A percentile compares a stretch with the other conserved stretches of the same genome.
phyloP scores from a whole-genome alignment of 2,329 filamentous ascomycete genomes.

The Whalleya microplaca region DNA sequence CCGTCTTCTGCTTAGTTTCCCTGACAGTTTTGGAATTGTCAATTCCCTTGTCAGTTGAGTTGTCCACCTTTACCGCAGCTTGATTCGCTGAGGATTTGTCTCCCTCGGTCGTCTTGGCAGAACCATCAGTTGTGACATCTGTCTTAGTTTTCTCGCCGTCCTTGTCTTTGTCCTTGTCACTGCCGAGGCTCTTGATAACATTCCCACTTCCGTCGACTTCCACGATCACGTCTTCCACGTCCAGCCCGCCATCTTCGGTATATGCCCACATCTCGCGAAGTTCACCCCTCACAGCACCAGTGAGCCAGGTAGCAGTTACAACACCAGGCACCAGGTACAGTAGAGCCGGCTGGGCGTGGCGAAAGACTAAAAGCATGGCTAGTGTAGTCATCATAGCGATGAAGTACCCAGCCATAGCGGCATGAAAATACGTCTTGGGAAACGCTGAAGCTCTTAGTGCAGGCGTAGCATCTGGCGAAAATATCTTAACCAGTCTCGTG shows the following conservation, averaged over 20 bases:
- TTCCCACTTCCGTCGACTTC: slow-evolving; percentile 56
- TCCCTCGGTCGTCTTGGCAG: slow-evolving; percentile 1
- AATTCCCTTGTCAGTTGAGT: slow-evolving; percentile 32
- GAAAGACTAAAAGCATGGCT: slow-evolving; percentile 74
- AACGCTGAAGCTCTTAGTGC: slow-evolving; percentile 58
- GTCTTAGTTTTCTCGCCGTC: slow-evolving; percentile 37
- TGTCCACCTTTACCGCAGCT: slow-evolving; percentile 17
- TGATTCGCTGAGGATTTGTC: background rate
- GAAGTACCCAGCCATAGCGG: slow-evolving; percentile 76
- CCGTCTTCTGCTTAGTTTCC: slow-evolving; percentile 9
- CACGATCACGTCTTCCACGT: slow-evolving; percentile 58
- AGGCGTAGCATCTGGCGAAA: slow-evolving; percentile 37
- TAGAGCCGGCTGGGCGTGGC: slow-evolving; percentile 86
- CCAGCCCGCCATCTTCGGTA: slow-evolving; percentile 70
- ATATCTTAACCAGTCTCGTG: slow-evolving; percentile 33
- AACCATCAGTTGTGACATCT: slow-evolving; percentile 27
- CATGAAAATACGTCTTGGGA: slow-evolving; percentile 83
- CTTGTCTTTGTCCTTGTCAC: slow-evolving; percentile 42
- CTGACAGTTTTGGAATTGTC: slow-evolving; percentile 11
- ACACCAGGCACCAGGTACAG: slow-evolving; percentile 92
- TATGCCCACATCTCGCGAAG: slow-evolving; percentile 78
- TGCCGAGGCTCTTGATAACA: slow-evolving; percentile 45
- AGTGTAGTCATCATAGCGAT: slow-evolving; percentile 78
- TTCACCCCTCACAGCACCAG: slow-evolving; percentile 73
- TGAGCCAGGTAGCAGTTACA: slow-evolving; percentile 73